Percentiles rank a stretch among this genome's conserved stretches.
phyloP scores from a whole-genome alignment of 2,329 filamentous ascomycete genomes.

The Zopfia rhizophila region DNA sequence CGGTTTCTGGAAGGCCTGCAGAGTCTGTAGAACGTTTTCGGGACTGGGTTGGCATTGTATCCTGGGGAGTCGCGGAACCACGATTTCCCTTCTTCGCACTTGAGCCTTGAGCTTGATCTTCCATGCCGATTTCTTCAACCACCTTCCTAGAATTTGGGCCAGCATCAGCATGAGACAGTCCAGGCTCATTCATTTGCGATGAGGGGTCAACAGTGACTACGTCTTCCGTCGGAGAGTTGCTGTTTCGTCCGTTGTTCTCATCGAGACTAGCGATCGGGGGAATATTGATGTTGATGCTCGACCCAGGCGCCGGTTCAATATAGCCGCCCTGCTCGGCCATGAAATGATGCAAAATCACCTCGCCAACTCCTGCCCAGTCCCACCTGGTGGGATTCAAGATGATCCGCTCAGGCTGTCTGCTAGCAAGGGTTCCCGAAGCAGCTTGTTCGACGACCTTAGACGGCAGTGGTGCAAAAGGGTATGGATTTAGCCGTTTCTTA shows the following conservation, averaged over 20 bases:
- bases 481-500: slow-evolving; percentile 66
- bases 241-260: slow-evolving; percentile 20
- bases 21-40: slow-evolving; percentile 71
- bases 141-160: slow-evolving; percentile 13
- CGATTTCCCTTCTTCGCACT: slow-evolving; percentile 28
- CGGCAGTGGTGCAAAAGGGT: slow-evolving; percentile 53
- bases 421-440: slow-evolving; percentile 21
- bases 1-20: slow-evolving; percentile 66
- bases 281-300: slow-evolving; percentile 54
- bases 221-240: slow-evolving; percentile 13
- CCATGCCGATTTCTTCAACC: slow-evolving; percentile 32
- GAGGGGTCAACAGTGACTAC: slow-evolving; percentile 6
- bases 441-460: slow-evolving; percentile 41
- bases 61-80: slow-evolving; percentile 29
- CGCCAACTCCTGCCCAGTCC: slow-evolving; percentile 61
- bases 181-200: slow-evolving; percentile 10
- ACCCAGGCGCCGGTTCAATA: slow-evolving; percentile 46
- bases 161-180: neutral
- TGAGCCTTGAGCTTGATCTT: slow-evolving; percentile 24
- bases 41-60: slow-evolving; percentile 52
- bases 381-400: slow-evolving; percentile 48
- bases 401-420: slow-evolving; percentile 50
- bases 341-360: slow-evolving; percentile 58
- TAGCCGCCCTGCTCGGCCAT: slow-evolving; percentile 53
- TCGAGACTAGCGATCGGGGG: slow-evolving; percentile 44